Base-by-base conservation (phyloP, 179 eudicot species). In the Beta macrorhiza region DNA sequence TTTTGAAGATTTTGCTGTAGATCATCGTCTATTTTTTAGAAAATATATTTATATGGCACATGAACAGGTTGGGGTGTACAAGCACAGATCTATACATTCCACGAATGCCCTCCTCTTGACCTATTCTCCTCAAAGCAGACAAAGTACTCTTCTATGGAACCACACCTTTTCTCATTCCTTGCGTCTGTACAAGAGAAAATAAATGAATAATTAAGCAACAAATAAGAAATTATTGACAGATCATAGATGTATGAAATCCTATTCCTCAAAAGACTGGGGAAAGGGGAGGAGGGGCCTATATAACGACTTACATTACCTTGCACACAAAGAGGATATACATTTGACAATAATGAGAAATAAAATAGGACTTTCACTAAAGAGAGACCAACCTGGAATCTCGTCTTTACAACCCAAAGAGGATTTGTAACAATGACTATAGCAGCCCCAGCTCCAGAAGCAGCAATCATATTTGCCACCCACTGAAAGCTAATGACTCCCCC, bases 391-490 rank as follows among this genome's bases (percentile, higher is more conserved):
- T 96, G 99, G 74, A 96, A 86, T 86, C 99, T 86, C 19, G 98
- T 96, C 89, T 96, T 96, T 51, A 96, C 98, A 86, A 92, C 99
- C 99, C 99, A 96, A 76, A 96, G 93, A 80, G 99, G 99, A 87
- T 94, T 96, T 55, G 98, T 96, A 63, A 82, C 91, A 83, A 91
- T 84, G 58, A 91, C 85, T 7, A 98, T 96, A 44, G 97, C 96
- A 81, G 94, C 94, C 79, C 99, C 99, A 82, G 99, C 99, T 74
- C 98, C 95, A 84, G 97, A 88, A 85, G 99, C 99, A 84, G 99
- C 99, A 45, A 90, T 77, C 92, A 96, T 83, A 85, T 96, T 94
- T 65, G 99, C 25, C 25, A 85, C 97, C 97, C 55, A 96, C 84
- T 15, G 98, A 89, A 75, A 93, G 94, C 69, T 89, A 91, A 86